Percentiles rank a stretch among this genome's conserved stretches.
phyloP scores from a whole-genome alignment of 2,329 filamentous ascomycete genomes.

The Dichotomopilus funicola region DNA sequence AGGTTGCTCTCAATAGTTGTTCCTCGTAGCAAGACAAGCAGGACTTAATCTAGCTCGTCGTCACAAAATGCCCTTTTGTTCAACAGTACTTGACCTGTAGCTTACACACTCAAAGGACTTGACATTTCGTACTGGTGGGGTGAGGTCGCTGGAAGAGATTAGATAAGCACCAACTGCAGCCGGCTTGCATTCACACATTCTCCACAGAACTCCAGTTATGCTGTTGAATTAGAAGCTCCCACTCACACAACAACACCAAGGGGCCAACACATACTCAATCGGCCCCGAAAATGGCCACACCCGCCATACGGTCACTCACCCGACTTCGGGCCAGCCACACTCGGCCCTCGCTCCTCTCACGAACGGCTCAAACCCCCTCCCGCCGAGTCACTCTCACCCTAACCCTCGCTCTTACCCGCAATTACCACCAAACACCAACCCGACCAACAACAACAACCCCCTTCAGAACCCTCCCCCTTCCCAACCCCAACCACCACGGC shows the following conservation, averaged over 20 bases:
- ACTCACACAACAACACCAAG: background rate
- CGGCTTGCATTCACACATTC: no score
- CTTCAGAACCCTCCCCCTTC: background rate
- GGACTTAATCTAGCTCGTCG: no score
- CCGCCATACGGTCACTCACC: constrained; percentile 1
- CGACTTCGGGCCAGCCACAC: background rate
- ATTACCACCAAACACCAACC: background rate
- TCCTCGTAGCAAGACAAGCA: no score
- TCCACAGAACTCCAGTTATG: no score
- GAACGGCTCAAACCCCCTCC: background rate
- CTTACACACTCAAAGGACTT: background rate
- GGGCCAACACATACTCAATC: background rate
- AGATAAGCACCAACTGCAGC: no score
- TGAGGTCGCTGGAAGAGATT: no score
- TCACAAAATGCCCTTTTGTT: no score
- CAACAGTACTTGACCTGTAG: no score
- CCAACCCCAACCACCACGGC: background rate
- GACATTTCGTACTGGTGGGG: no score
- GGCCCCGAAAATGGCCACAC: background rate
- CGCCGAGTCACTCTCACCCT: background rate
- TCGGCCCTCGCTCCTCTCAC: background rate
- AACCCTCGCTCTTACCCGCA: background rate
- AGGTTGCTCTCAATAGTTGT: no score
- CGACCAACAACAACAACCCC: background rate
- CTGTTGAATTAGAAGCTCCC: background rate